Evolutionary conservation across 1,139 yeast species (phyloP).

Genomic region (Yamadazyma trypodendri): DNA sequence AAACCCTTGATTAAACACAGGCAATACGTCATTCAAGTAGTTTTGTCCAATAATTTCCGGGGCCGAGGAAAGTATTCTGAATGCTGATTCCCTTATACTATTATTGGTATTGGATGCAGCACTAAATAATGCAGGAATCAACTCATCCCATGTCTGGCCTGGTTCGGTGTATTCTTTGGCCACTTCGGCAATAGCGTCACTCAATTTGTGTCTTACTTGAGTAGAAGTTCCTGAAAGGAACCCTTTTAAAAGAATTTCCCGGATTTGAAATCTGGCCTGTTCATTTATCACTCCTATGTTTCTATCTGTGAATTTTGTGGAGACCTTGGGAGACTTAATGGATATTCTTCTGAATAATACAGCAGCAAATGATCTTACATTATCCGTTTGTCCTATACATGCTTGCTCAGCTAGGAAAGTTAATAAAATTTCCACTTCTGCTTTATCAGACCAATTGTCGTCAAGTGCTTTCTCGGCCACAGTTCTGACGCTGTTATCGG

Average conservation of each 20-base stretch:
- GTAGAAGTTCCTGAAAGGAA: constrained; percentile 62
- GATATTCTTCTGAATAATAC: constrained; percentile 88
- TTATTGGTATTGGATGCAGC: constrained; percentile 63
- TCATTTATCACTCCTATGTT: constrained; percentile 70
- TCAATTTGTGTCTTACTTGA: constrained; percentile 82
- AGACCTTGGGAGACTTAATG: constrained; percentile 67
- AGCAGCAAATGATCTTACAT: constrained; percentile 68
- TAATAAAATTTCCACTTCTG: constrained; percentile 65
- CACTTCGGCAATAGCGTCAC: constrained; percentile 93
- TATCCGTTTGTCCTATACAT: constrained; percentile 54
- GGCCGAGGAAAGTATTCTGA: constrained; percentile 80
- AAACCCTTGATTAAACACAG: constrained; percentile 77
- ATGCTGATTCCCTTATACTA: constrained; percentile 86
- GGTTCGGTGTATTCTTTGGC: constrained; percentile 63
- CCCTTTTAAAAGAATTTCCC: constrained; percentile 68
- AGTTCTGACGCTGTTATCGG: constrained; percentile 72
- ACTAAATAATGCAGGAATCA: constrained; percentile 70
- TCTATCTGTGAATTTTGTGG: constrained; percentile 66
- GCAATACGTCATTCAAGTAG: constrained; percentile 56
- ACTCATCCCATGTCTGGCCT: constrained; percentile 69
- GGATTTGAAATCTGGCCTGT: constrained; percentile 60
- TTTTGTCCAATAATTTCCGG: constrained; percentile 73
- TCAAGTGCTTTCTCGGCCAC: constrained; percentile 77
- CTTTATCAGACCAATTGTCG: constrained; percentile 68
- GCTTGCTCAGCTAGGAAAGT: constrained; percentile 84